Base-by-base conservation (phyloP, 768 basidiomycete genomes). In the Dacryopinax primogenitus region DNA sequence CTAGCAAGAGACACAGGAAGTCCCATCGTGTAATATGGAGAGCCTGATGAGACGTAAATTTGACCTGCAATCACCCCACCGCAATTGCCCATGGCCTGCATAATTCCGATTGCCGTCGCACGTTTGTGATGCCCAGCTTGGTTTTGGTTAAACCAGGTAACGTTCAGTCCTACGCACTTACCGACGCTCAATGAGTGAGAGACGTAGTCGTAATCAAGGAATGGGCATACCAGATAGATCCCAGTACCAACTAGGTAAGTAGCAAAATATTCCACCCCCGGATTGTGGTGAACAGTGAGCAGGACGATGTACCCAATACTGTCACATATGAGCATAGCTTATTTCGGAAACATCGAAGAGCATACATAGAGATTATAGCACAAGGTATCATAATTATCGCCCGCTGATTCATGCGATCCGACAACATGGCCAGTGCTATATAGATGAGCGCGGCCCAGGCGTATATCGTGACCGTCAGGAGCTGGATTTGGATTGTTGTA, bases 231-330 rank as follows among this genome's bases (percentile, higher is more conserved):
- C 9, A 58, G 47, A 58, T 41, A 65, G 6, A 34, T 34, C 4
- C 64, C 64, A 15, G 45, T 61, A 3, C 63, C 65, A 34, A 66
- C 58, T 7, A 63, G 16, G 63, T 62, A 66, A 33, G 64, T 65
- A 1, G 66, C 68, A n/a, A 67, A 64, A 39, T 67, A 65, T 18
- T 63, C 51, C 12, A 65, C 61, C 9, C 44, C 66, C 3, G n/a
- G 58, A 11, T 2, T 32, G 12, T 41, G 13, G 62, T 62, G 37
- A 1, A 64, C 65, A 1, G 41, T 62, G 1, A 41, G 28, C 4
- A 69, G 23, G 39, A 69, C 39, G 15, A 62, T 63, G 37, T 69
- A 69, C 0, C 68, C 68, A 66, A 67, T 23, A 62, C 51, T 64
- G 16, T 3, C 2, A 6, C 15, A 26, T 62, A 23, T 30, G 33